Evolutionary conservation across 2,329 filamentous ascomycete species (phyloP), one percentile per base, ranked within the genome.

Genomic region (Intubia oerlemansii): DNA sequence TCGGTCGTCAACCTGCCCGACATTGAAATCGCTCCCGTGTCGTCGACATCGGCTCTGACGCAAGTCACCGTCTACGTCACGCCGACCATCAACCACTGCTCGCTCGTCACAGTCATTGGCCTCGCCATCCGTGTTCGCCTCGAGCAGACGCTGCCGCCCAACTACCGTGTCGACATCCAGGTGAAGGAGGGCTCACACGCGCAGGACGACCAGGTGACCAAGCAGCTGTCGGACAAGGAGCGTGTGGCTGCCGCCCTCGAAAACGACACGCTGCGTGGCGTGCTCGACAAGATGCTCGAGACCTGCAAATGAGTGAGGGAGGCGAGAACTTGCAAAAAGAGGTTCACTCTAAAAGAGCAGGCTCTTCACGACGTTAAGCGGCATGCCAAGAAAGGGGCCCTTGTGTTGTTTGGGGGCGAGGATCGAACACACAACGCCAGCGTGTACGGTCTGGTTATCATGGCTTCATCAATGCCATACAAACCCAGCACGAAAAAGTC

Each of bases 171-270:
- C 28, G 84, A 95, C 49, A 81, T 95, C 25, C 68, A 74, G 41
- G 91, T 93, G 50, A 93, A 95, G 51, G 77, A 91, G 51, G 85
- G 84, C 36, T 88, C 82, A n/a, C 88, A 95, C 49, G 80, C 71
- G 38, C 90, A 90, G 35, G 85, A 81, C 25, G 82, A 92, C 37
- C 82, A 92, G 48, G 82, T 93, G 29, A 93, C 91, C 54, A 93
- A 93, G 59, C 88, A 98, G 52, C 57, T 98, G 24, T 79, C 72
- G 19, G 88, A 98, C 53, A 98, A 95, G 58, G 88, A 98, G 55
- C 63, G 88, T 35, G 88, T 98, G 25, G 84, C 85, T 2, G 88
- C 88, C 8, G 88, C 88, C 6, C 56, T 93, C 41, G 88, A 95
- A 52, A 98, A 98, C 47, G 78, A 79, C 32, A 90, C 79, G 1